These are phyloP conservation scores for Leishmania mexicana DNA, from an alignment of 208 protist species.

Conservation along the genomic window DNA sequence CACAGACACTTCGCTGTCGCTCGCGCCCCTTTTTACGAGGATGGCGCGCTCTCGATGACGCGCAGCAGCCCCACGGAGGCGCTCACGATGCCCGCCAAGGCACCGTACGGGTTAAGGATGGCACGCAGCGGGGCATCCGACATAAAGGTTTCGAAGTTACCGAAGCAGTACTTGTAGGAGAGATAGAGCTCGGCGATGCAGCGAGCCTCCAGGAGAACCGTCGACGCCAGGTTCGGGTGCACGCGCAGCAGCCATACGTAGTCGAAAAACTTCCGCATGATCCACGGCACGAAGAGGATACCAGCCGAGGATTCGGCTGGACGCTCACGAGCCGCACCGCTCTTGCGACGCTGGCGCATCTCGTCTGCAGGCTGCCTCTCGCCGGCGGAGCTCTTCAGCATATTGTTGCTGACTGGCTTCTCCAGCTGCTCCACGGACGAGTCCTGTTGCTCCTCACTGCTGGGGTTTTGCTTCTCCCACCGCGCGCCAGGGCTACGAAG, in stretches of 20 bases:
- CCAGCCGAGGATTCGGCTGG: constrained; percentile 20
- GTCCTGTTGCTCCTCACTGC: not conserved
- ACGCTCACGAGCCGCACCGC: not conserved
- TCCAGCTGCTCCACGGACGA: not conserved
- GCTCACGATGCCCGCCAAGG: constrained; percentile 69
- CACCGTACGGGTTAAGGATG: constrained; percentile 61
- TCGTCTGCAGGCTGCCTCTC: not conserved
- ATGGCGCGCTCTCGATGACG: constrained; percentile 73
- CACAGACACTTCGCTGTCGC: not conserved
- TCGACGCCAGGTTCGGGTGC: constrained; percentile 75
- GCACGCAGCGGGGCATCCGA: constrained; percentile 57
- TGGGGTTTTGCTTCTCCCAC: constrained; percentile 14
- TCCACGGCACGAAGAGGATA: constrained; percentile 70
- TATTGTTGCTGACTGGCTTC: not conserved
- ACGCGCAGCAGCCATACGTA: constrained; percentile 78
- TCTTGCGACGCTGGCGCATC: not conserved
- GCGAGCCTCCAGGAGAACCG: constrained; percentile 75
- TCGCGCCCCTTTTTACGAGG: constrained; percentile 17
- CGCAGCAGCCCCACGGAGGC: constrained; percentile 71
- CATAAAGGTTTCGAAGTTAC: constrained; percentile 58
- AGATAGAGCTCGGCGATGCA: constrained; percentile 82
- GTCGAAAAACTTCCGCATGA: constrained; percentile 80
- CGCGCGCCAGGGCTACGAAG: not conserved
- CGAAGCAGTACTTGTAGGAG: constrained; percentile 83
- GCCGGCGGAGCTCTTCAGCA: not conserved